Evolutionary conservation across 345 rosid species (phyloP), one percentile per base, ranked within the genome.

Genomic region (Arabidopsis suecica): DNA sequence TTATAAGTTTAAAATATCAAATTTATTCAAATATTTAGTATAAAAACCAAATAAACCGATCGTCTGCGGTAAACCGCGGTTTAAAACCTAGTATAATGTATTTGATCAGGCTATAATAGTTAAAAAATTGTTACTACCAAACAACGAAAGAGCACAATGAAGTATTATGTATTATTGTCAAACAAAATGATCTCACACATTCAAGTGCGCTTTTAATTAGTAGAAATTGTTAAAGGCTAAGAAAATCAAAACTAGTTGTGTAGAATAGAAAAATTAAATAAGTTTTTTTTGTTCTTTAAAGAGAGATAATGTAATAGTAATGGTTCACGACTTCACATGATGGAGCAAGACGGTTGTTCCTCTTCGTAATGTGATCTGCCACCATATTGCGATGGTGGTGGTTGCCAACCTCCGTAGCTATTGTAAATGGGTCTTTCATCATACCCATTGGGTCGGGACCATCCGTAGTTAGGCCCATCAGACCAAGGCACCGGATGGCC

Each of bases 361-460:
- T 28, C 32, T 28, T 28, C 4, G 45, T 41, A 41, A 12, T 11
- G n/a, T 41, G 45, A 41, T 41, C 45, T 4, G 45, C 6, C n/a
- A 41, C 45, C 45, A 13, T 41, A 38, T 28, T 28, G 30, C 30
- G 3, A 28, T 38, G 14, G 20, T 14, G 18, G 56, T 12, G 59
- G 58, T 49, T 32, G 59, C 18, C 81, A 77, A 38, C 77, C 60
- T 0, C 80, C 78, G 70, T 81, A 83, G 53, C 84, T 77, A 18
- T 87, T 83, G 13, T 74, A 71, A 55, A 86, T 81, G 0, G 76
- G 75, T 65, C 85, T 70, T 44, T 81, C 80, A 37, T 47, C 56
- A 22, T 44, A 66, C 3, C 75, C 71, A 51, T 50, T 58, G 20
- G 40, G 57, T 14, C 10, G 48, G 54, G 25, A 0, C 30, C 28